Evolutionary conservation across 2,329 filamentous ascomycete genomes (phyloP).

Genomic region (Fusarium papillatum): DNA sequence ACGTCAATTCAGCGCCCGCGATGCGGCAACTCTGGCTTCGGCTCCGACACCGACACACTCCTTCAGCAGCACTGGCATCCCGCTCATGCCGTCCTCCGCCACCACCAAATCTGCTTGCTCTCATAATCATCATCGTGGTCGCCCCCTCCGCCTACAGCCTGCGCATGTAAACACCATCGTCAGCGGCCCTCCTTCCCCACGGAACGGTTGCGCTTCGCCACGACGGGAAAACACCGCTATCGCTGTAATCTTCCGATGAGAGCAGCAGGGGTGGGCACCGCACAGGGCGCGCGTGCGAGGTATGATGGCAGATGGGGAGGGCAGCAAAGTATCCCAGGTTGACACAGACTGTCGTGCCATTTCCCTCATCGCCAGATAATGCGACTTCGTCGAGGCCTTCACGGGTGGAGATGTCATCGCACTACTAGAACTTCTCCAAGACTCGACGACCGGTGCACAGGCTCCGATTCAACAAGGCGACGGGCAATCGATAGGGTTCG

Average conservation of each 20-base stretch:
- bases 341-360: constrained; percentile 33
- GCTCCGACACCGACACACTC: constrained; percentile 7
- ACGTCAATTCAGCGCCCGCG: constrained; percentile 7
- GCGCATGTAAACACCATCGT: constrained; percentile 1
- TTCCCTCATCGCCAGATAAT: constrained; percentile 16
- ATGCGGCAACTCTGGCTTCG: constrained; percentile 12
- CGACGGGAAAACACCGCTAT: constrained; percentile 15
- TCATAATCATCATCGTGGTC: neutral
- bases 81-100: constrained; percentile 11
- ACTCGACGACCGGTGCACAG: constrained; percentile 7
- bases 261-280: neutral
- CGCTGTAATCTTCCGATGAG: constrained; percentile 8
- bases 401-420: constrained; percentile 22
- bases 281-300: constrained; percentile 1
- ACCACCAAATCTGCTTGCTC: neutral
- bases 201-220: constrained; percentile 21
- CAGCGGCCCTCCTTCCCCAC: constrained; percentile 14
- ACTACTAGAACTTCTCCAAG: constrained; percentile 21
- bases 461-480: constrained; percentile 16
- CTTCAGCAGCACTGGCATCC: constrained; percentile 9
- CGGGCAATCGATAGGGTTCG: constrained; percentile 23
- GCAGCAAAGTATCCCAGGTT: constrained; percentile 14
- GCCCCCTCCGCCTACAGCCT: neutral
- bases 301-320: neutral
- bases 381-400: constrained; percentile 30